Evolutionary conservation across 2,329 filamentous ascomycete species (phyloP).

Genomic region (Parastagonospora avenae): DNA sequence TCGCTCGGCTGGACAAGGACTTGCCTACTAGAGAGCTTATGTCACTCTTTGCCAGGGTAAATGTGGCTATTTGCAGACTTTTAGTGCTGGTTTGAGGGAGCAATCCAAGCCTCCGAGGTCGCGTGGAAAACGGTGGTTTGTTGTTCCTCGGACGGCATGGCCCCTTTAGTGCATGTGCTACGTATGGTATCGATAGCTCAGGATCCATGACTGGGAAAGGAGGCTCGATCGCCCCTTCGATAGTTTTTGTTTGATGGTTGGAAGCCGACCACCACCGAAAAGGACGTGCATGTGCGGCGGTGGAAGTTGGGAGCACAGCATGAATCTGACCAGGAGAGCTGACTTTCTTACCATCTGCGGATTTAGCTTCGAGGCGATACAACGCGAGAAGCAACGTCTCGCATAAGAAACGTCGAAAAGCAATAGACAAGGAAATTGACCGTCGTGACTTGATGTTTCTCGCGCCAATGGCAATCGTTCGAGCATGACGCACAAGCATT

Average conservation of each 20-base stretch:
- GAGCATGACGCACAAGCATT: slow-evolving; percentile 46
- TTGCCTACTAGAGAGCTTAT: slow-evolving; percentile 8
- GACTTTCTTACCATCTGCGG: slow-evolving; percentile 23
- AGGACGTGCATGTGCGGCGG: slow-evolving; percentile 34
- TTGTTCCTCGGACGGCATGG: slow-evolving; percentile 6
- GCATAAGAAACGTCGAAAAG: slow-evolving; percentile 34
- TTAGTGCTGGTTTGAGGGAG: slow-evolving; percentile 16
- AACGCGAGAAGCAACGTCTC: slow-evolving; percentile 37
- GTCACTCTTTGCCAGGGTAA: slow-evolving; percentile 9
- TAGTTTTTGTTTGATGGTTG: slow-evolving; percentile 18
- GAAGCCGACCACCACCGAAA: slow-evolving; percentile 30
- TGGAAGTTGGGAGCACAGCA: slow-evolving; percentile 36
- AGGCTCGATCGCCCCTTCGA: slow-evolving; percentile 20
- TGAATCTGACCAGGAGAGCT: slow-evolving; percentile 33
- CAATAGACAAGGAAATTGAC: slow-evolving; percentile 36
- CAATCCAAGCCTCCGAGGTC: slow-evolving; percentile 13
- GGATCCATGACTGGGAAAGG: slow-evolving; percentile 28
- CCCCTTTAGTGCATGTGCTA: slow-evolving; percentile 33
- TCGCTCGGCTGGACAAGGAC: slow-evolving; percentile 19
- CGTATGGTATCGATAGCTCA: slow-evolving; percentile 18
- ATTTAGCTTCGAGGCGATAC: slow-evolving; percentile 36
- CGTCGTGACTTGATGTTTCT: slow-evolving; percentile 25
- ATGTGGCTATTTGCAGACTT: slow-evolving; percentile 14
- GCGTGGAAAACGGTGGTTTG: slow-evolving; percentile 1
- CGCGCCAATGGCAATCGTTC: slow-evolving; percentile 39